These are phyloP conservation scores for Quercus robur DNA, from an alignment of 306 rosid species.

Conservation along the genomic window DNA sequence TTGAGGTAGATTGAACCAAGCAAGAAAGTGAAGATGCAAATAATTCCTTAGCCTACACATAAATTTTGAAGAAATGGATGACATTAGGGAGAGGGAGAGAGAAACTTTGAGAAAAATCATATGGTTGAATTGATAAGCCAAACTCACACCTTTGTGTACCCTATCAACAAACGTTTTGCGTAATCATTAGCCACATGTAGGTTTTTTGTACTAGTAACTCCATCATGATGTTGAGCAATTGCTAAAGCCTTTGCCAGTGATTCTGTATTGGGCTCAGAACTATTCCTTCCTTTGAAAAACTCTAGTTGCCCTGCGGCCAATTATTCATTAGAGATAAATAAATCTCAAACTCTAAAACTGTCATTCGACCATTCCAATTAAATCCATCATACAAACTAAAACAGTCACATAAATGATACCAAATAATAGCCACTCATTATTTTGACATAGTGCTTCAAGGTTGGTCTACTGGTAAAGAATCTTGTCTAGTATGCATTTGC, in stretches of 20 bases:
- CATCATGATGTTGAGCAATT: conserved; percentile 87
- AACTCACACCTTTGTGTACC: conserved; percentile 39
- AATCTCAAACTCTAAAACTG: neutral
- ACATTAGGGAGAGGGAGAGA: neutral
- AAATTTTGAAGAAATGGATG: conserved; percentile 3
- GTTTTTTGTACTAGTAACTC: conserved; percentile 64
- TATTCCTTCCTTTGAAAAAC: conserved; percentile 58
- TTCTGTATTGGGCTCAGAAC: conserved; percentile 60
- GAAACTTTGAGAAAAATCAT: neutral
- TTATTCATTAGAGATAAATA: conserved; percentile 12
- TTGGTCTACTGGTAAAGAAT: conserved; percentile 12
- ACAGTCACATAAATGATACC: conserved; percentile 36
- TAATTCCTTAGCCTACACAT: conserved; percentile 40
- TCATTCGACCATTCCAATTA: neutral
- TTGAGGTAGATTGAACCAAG: too few species aligned
- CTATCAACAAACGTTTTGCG: conserved; percentile 55
- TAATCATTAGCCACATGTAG: conserved; percentile 87
- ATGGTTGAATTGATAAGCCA: neutral
- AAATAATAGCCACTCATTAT: conserved; percentile 63
- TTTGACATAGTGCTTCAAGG: too few species aligned
- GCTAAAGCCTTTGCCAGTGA: conserved; percentile 79
- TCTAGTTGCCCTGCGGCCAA: conserved; percentile 81
- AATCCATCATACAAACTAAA: neutral
- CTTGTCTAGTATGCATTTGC: conserved; percentile 86
- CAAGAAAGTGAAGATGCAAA: conserved; percentile 13